These are phyloP conservation scores for Elaeis oleifera DNA, from an alignment of 202 grass and related monocot genomes.

Conservation along the genomic window DNA sequence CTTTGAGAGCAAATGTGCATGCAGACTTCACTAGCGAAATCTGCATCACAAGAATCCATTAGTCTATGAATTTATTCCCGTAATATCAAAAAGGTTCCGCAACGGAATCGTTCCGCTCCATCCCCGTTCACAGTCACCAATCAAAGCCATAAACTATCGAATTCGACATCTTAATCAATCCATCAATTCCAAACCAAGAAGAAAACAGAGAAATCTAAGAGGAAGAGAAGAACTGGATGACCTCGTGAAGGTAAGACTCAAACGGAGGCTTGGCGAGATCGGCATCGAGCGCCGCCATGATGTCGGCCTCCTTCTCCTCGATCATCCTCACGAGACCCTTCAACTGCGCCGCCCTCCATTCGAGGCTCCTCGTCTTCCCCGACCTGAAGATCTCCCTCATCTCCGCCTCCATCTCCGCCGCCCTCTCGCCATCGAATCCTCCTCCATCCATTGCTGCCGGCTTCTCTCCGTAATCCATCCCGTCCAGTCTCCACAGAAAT, in stretches of 20 bases:
- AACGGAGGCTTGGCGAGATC: slow-evolving; percentile 77
- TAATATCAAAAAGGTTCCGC: too few species aligned
- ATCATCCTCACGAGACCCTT: slow-evolving; percentile 38
- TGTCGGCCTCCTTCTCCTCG: slow-evolving; percentile 60
- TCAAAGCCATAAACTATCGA: background rate
- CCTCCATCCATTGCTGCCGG: background rate
- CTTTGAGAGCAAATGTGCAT: slow-evolving; percentile 52
- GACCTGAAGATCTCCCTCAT: slow-evolving; percentile 41
- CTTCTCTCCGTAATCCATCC: background rate
- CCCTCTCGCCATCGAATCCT: slow-evolving; percentile 23
- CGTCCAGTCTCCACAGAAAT: background rate
- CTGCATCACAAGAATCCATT: slow-evolving; percentile 26
- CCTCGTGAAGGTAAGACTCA: slow-evolving; percentile 79
- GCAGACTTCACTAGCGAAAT: slow-evolving; percentile 50
- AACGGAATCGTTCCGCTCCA: too few species aligned
- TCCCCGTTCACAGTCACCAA: too few species aligned
- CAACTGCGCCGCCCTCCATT: slow-evolving; percentile 78
- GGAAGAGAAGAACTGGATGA: background rate
- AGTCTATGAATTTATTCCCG: too few species aligned
- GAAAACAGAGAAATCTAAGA: background rate
- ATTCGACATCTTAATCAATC: too few species aligned
- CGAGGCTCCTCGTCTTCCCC: slow-evolving; percentile 45
- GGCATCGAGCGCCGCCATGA: slow-evolving; percentile 46
- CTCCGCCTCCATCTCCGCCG: slow-evolving; percentile 25
- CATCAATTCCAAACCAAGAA: background rate